Conservation (phyloP, 2,329 filamentous ascomycete species). For the Trichoderma simmonsii region DNA sequence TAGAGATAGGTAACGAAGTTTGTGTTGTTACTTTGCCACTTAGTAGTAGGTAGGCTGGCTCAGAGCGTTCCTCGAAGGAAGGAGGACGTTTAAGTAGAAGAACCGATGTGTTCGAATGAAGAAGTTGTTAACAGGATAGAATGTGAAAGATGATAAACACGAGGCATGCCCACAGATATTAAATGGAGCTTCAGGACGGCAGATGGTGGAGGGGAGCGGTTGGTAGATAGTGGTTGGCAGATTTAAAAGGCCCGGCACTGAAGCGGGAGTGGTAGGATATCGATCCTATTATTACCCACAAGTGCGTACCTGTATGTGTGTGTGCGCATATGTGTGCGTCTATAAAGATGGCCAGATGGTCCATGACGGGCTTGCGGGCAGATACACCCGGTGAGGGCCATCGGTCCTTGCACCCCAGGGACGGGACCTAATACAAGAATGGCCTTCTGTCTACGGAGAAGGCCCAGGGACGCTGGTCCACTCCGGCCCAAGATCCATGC, state of each 20-base stretch:
- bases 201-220: slow-evolving; percentile 47
- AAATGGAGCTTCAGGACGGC: slow-evolving; percentile 40
- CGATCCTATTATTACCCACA: slow-evolving; percentile 19
- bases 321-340: slow-evolving; percentile 1
- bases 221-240: slow-evolving; percentile 31
- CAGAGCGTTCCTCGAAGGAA: neutral
- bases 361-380: slow-evolving; percentile 6
- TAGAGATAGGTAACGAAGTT: neutral
- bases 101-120: neutral
- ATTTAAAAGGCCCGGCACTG: slow-evolving; percentile 49
- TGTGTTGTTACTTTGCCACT: slow-evolving; percentile 1
- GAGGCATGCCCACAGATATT: slow-evolving; percentile 41
- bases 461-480: slow-evolving; percentile 16
- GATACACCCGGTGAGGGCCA: slow-evolving; percentile 15
- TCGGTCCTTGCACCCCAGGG: slow-evolving; percentile 35
- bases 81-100: neutral
- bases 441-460: slow-evolving; percentile 18
- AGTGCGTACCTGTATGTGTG: neutral
- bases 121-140: neutral
- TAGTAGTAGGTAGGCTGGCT: neutral
- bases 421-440: slow-evolving; percentile 32
- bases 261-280: slow-evolving; percentile 42
- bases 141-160: slow-evolving; percentile 34
- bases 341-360: slow-evolving; percentile 10
- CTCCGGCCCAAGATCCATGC: slow-evolving; percentile 19